Percentiles rank a stretch among this genome's conserved stretches.
These are phyloP conservation scores for Cyclotella sp. DNA, from an alignment of 108 stramenopile genomes.

Conservation along the genomic window DNA sequence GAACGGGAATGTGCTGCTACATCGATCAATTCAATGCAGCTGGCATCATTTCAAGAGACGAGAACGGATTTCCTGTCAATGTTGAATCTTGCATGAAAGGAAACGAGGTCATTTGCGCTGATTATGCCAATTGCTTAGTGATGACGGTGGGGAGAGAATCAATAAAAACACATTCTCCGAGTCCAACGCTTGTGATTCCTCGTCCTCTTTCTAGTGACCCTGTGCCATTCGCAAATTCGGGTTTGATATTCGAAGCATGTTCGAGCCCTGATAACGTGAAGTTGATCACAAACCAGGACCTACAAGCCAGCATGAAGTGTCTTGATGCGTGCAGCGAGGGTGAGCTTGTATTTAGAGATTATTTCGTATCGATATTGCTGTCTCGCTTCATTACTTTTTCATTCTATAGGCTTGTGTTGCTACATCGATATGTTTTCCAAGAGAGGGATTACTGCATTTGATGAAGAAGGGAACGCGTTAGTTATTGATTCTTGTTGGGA, in stretches of 20 bases:
- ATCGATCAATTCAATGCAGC: neutral
- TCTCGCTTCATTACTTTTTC: too few relatives aligned
- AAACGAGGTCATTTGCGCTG: neutral
- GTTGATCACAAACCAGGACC: neutral
- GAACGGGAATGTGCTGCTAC: neutral
- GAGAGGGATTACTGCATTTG: neutral
- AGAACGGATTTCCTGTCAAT: neutral
- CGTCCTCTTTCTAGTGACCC: neutral
- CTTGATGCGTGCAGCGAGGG: neutral
- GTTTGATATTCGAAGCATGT: neutral
- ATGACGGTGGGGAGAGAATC: neutral
- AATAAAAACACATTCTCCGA: neutral
- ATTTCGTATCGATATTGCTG: too few relatives aligned
- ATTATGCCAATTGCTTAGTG: neutral
- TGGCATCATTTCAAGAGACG: neutral
- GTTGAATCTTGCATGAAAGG: neutral
- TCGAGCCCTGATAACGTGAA: neutral
- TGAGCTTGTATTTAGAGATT: too few relatives aligned
- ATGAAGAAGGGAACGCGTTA: neutral
- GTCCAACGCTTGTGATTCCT: neutral
- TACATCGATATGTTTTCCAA: conserved; percentile 1
- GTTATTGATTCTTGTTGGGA: conserved; percentile 1
- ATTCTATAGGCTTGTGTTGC: neutral
- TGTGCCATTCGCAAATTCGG: neutral
- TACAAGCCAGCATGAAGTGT: neutral